A percentile compares a stretch with the other conserved stretches of the same genome.
Conservation (phyloP, 2,329 filamentous ascomycete genomes). For the Fusarium anguioides region DNA sequence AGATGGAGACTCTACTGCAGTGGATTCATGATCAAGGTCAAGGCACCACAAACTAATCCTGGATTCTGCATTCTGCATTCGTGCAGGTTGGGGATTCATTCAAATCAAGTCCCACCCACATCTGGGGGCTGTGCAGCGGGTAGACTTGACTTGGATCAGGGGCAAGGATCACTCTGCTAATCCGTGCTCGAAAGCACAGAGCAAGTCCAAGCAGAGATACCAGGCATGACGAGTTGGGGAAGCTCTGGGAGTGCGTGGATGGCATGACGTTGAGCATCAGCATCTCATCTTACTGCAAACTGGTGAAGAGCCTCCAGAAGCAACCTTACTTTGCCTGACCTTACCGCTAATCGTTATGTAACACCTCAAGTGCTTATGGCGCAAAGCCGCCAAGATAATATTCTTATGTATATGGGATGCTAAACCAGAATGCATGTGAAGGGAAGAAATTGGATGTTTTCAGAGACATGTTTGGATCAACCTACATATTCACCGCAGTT, state of each 20-base stretch:
- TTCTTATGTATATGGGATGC: background rate
- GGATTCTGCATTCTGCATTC: slow-evolving; percentile 31
- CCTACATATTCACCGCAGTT: slow-evolving; percentile 4
- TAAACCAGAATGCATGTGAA: background rate
- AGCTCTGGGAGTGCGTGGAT: slow-evolving; percentile 31
- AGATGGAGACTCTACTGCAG: slow-evolving; percentile 13
- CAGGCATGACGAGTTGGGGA: slow-evolving; percentile 29
- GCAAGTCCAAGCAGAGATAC: slow-evolving; percentile 23
- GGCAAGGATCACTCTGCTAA: slow-evolving; percentile 38
- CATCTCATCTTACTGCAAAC: slow-evolving; percentile 6
- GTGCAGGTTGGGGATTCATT: slow-evolving; percentile 38
- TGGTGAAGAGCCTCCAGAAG: slow-evolving; percentile 22
- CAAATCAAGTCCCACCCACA: slow-evolving; percentile 38
- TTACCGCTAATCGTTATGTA: slow-evolving; percentile 7
- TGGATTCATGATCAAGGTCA: slow-evolving; percentile 34
- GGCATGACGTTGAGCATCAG: slow-evolving; percentile 36
- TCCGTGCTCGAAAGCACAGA: slow-evolving; percentile 25
- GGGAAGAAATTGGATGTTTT: background rate
- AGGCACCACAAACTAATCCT: slow-evolving; percentile 35
- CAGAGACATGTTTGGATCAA: background rate
- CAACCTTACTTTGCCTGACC: background rate
- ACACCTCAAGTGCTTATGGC: slow-evolving; percentile 28
- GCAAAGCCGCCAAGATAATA: slow-evolving; percentile 14
- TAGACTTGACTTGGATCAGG: slow-evolving; percentile 30
- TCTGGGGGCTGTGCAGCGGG: slow-evolving; percentile 47